These are phyloP conservation scores for Candida gorgasii DNA, from an alignment of 805 yeast genomes.

Conservation along the genomic window DNA sequence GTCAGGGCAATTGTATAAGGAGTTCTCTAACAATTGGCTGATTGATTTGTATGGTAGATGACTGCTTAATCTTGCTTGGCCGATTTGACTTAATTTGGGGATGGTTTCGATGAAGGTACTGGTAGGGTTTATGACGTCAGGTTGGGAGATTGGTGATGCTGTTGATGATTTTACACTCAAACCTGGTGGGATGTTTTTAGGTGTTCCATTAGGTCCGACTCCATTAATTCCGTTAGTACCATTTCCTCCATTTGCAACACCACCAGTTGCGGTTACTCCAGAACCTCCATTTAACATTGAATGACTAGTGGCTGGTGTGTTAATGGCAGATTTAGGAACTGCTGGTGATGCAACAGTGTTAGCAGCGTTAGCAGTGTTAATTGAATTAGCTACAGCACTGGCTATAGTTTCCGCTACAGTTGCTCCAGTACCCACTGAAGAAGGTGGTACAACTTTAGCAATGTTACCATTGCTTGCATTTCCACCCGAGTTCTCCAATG, in stretches of 20 bases:
- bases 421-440: conserved; percentile 1
- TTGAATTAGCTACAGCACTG: background rate
- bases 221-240: too few relatives aligned
- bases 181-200: conserved; percentile 18
- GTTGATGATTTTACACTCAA: conserved; percentile 23
- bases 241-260: conserved; percentile 11
- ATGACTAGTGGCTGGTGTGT: conserved; percentile 15
- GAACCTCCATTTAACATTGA: background rate
- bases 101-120: conserved; percentile 17
- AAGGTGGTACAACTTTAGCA: conserved; percentile 18
- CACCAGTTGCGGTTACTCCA: too few relatives aligned
- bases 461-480: conserved; percentile 12
- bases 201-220: conserved; percentile 4
- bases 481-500: conserved; percentile 7
- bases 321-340: conserved; percentile 20
- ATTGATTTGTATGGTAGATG: conserved; percentile 59
- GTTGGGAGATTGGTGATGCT: conserved; percentile 24
- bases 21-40: conserved; percentile 65
- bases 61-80: conserved; percentile 45
- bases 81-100: conserved; percentile 23
- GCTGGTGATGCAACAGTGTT: too few relatives aligned
- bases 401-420: background rate
- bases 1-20: conserved; percentile 88
- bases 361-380: too few relatives aligned
- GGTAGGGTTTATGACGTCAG: conserved; percentile 7